Evolutionary conservation across 2,329 filamentous ascomycete genomes (phyloP).

Genomic region (Trichoderma afroharzianum): DNA sequence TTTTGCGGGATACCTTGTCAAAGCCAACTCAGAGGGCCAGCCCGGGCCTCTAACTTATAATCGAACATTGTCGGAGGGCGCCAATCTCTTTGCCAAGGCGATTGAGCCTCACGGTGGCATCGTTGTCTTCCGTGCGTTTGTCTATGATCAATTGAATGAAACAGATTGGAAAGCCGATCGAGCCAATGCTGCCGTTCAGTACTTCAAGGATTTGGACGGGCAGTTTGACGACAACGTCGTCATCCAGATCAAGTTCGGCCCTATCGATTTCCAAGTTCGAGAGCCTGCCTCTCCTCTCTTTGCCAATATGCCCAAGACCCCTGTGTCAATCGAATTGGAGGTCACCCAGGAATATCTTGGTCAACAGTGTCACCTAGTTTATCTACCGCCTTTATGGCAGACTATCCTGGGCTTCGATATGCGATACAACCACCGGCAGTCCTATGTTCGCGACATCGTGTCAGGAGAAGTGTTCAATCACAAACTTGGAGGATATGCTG

Average conservation of each 20-base stretch:
- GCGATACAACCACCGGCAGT: slow-evolving; percentile 53
- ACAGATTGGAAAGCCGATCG: slow-evolving; percentile 63
- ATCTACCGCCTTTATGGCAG: slow-evolving; percentile 66
- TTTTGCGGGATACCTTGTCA: slow-evolving; percentile 65
- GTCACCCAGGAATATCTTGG: slow-evolving; percentile 8
- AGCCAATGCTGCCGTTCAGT: slow-evolving; percentile 66
- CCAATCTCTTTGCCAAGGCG: slow-evolving; percentile 63
- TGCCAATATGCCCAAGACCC: slow-evolving; percentile 27
- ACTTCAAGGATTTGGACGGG: slow-evolving; percentile 61
- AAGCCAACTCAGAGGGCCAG: slow-evolving; percentile 70
- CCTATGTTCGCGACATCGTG: slow-evolving; percentile 57
- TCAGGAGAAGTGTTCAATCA: slow-evolving; percentile 57
- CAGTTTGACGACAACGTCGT: slow-evolving; percentile 68
- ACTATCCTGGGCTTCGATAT: slow-evolving; percentile 65
- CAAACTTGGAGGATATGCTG: neutral
- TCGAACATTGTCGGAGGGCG: slow-evolving; percentile 63
- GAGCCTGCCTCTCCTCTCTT: slow-evolving; percentile 66
- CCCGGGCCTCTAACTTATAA: slow-evolving; percentile 68
- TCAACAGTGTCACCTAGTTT: slow-evolving; percentile 53
- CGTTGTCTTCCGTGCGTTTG: slow-evolving; percentile 69
- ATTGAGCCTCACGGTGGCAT: slow-evolving; percentile 57
- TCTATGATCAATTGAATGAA: slow-evolving; percentile 57
- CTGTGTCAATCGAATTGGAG: neutral
- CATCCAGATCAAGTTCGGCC: slow-evolving; percentile 70
- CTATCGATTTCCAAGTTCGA: slow-evolving; percentile 70